These are phyloP conservation scores for Potentilla sterilis DNA, from an alignment of 306 rosid species.

Conservation along the genomic window DNA sequence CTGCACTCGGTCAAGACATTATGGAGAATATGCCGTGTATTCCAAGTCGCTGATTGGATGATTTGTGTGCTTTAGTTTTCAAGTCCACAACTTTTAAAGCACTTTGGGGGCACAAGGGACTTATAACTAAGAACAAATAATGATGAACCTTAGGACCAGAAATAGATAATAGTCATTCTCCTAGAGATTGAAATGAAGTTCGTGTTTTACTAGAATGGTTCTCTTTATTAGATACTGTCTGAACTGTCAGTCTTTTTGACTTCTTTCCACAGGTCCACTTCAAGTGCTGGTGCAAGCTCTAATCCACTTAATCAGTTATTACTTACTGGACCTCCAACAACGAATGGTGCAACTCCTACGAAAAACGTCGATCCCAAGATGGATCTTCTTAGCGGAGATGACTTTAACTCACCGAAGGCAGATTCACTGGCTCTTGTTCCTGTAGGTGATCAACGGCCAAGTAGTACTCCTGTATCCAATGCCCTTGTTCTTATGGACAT, in stretches of 20 bases:
- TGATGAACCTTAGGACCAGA: not conserved
- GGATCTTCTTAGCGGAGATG: slow-evolving; percentile 96
- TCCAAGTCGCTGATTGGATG: slow-evolving; percentile 23
- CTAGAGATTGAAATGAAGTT: not conserved
- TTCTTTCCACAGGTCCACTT: slow-evolving; percentile 50
- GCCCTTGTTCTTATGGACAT: slow-evolving; percentile 85
- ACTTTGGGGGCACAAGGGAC: too few relatives aligned
- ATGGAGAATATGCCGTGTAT: slow-evolving; percentile 3
- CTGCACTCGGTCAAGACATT: not conserved
- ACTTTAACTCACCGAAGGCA: slow-evolving; percentile 73
- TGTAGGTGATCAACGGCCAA: slow-evolving; percentile 54
- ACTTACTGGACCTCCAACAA: slow-evolving; percentile 70
- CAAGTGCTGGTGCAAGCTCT: slow-evolving; percentile 58
- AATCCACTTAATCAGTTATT: slow-evolving; percentile 66
- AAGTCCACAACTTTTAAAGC: not conserved
- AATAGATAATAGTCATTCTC: not conserved
- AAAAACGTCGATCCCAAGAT: slow-evolving; percentile 55
- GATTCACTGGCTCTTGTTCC: slow-evolving; percentile 94
- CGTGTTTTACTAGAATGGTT: not conserved
- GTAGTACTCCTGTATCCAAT: slow-evolving; percentile 52
- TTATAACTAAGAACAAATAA: not conserved
- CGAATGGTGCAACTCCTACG: slow-evolving; percentile 49
- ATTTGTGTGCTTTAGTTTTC: slow-evolving; percentile 8
- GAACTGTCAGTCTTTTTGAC: slow-evolving; percentile 16
- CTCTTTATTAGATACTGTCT: not conserved